phyloP scores from a whole-genome alignment of 2,329 filamentous ascomycete species.

The Aspergillus cejpii region DNA sequence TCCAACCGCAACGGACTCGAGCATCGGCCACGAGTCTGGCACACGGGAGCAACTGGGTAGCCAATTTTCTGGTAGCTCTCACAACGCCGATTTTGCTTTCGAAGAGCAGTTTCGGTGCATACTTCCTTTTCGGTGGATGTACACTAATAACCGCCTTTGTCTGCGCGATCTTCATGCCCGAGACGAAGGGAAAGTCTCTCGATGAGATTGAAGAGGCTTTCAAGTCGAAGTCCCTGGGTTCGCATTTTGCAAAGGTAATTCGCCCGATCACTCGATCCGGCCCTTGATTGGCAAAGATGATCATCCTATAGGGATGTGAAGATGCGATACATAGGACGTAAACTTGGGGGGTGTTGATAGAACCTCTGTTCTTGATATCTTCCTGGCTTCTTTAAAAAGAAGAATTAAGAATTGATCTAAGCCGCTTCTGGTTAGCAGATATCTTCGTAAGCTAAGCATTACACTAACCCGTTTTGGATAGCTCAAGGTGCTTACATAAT shows the following conservation, averaged over 20 bases:
- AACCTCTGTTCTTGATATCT: too few relatives aligned
- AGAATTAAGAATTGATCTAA: too few relatives aligned
- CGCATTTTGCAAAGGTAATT: conserved; percentile 1
- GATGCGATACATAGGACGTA: too few relatives aligned
- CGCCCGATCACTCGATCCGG: conserved; percentile 1
- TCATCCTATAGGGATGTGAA: too few relatives aligned
- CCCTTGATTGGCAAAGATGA: background rate
- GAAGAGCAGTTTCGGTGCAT: conserved; percentile 40
- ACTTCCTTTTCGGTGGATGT: conserved; percentile 44
- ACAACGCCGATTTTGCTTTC: conserved; percentile 41
- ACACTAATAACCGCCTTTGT: conserved; percentile 37
- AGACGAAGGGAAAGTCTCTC: conserved; percentile 46
- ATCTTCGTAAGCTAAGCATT: background rate
- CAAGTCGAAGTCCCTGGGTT: conserved; percentile 18
- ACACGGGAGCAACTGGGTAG: conserved; percentile 47
- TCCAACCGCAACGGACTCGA: conserved; percentile 51
- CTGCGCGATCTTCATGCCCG: conserved; percentile 44
- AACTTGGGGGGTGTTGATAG: too few relatives aligned
- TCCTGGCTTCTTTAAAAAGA: too few relatives aligned
- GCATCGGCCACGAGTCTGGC: conserved; percentile 50
- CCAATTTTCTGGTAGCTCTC: conserved; percentile 43
- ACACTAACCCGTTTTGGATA: conserved; percentile 4
- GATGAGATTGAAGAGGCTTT: conserved; percentile 48
- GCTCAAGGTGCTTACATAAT: conserved; percentile 7
- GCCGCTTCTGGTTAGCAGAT: background rate